Evolutionary conservation across 2,329 filamentous ascomycete species (phyloP), one percentile per base, ranked within the genome.

Genomic region (Blumeria graminis): DNA sequence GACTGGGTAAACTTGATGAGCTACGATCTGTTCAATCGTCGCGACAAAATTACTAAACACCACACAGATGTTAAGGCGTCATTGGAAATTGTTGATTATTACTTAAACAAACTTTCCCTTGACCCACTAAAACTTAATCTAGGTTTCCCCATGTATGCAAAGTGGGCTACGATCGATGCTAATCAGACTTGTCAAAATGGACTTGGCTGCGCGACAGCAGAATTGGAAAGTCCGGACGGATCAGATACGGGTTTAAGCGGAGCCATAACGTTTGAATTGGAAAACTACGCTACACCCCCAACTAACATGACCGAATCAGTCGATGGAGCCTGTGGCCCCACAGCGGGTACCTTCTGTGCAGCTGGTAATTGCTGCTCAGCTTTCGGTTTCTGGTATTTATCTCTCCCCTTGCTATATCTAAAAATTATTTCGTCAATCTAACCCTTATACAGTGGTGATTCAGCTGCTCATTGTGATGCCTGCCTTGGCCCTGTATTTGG

Each of bases 1-100:
- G 80, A 86, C 63, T 81, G 80, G 61, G 71, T 86, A 64, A 86
- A 86, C 62, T 69, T 81, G 43, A 80, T 85, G 82, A 74, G 76
- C 1, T 86, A 85, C 64, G 82, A 86, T 62, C 68, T 84, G 57
- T 78, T 82, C 71, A 83, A 84, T 69, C 76, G 82, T 34, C 77
- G 83, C 22, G 77, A 85, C 67, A 78, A 67, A 45, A 65, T 70
- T 10, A 84, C 82, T 3, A 72, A 69, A 32, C 82, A 86, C 66
- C 81, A 84, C 65, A 80, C 74, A 50, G 76, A 77, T 18, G 70
- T 85, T 7, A 63, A 69, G 11, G 73, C 69, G 11, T 80, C 81
- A 0, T 67, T 74, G 7, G 69, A 72, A 2, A 70, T 76, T 1
- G 66, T 86, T 50, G 68, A 80, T 55, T 72, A 73, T 52, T 87